A percentile compares a stretch with the other conserved stretches of the same genome.
Conservation (phyloP, 2,329 filamentous ascomycete genomes). For the Lasiodiplodia gonubiensis region DNA sequence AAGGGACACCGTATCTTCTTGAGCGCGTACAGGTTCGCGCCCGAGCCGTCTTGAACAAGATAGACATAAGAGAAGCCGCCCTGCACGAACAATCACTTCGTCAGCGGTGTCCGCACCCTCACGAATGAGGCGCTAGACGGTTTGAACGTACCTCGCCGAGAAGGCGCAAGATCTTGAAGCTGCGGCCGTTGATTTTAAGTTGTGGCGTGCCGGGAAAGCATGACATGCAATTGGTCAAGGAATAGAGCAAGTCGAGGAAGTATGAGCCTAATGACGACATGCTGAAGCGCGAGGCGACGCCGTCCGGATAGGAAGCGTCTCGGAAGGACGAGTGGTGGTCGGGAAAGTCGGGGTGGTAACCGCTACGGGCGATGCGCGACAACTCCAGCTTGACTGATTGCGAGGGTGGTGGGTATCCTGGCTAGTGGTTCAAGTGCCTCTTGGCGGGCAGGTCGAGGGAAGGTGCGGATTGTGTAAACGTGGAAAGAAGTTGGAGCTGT, state of each 20-base stretch:
- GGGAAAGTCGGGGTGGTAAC: slow-evolving; percentile 29
- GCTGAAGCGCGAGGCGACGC: slow-evolving; percentile 22
- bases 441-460: background rate
- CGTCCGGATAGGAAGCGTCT: slow-evolving; percentile 25
- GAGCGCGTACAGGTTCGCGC: slow-evolving; percentile 84
- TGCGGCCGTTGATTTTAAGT: slow-evolving; percentile 91
- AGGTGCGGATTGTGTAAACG: slow-evolving; percentile 1
- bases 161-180: slow-evolving; percentile 93
- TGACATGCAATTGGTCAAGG: slow-evolving; percentile 90
- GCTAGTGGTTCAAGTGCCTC: background rate
- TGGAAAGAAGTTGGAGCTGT: slow-evolving; percentile 23
- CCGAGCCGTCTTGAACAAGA: slow-evolving; percentile 88
- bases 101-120: background rate
- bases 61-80: slow-evolving; percentile 99
- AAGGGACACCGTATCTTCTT: slow-evolving; percentile 99
- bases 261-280: slow-evolving; percentile 55
- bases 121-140: no score
- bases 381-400: slow-evolving; percentile 21
- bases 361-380: slow-evolving; percentile 28
- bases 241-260: slow-evolving; percentile 86
- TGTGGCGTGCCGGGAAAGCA: slow-evolving; percentile 95
- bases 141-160: slow-evolving; percentile 77
- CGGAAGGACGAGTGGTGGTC: slow-evolving; percentile 16
- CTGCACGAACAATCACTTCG: slow-evolving; percentile 50
- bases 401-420: background rate